Conservation (phyloP, 2,329 filamentous ascomycete genomes). For the Fusarium heterosporum region DNA sequence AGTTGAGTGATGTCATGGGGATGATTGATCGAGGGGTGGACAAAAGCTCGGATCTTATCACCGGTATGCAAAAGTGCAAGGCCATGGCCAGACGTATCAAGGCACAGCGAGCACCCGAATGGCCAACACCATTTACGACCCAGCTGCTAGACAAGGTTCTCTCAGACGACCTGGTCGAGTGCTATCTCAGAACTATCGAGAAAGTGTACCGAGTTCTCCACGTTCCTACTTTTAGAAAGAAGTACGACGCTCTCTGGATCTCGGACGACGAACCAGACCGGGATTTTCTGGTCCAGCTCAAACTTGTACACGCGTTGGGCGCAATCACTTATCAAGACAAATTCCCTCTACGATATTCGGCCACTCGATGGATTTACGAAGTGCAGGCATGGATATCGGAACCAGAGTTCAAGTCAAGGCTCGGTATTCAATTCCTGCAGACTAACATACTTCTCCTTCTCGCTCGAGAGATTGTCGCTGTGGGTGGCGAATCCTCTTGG, state of each 20-base stretch:
- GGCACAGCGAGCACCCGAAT: conserved; percentile 58
- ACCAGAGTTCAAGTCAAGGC: conserved; percentile 64
- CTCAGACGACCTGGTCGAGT: conserved; percentile 60
- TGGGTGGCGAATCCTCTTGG: conserved; percentile 62
- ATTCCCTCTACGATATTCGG: conserved; percentile 62
- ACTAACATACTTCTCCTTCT: conserved; percentile 58
- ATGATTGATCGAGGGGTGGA: conserved; percentile 56
- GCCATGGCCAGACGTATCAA: conserved; percentile 65
- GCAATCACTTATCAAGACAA: conserved; percentile 61
- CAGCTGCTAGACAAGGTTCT: conserved; percentile 56
- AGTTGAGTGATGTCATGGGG: conserved; percentile 60
- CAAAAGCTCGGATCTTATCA: conserved; percentile 52
- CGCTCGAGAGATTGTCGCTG: conserved; percentile 52
- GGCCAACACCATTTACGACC: conserved; percentile 57
- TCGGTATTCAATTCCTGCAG: conserved; percentile 65
- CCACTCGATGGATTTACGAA: conserved; percentile 68
- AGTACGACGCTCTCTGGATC: conserved; percentile 65
- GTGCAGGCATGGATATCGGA: conserved; percentile 66
- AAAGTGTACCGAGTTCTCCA: conserved; percentile 63
- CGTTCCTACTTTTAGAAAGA: conserved; percentile 60
- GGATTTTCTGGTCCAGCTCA: conserved; percentile 66
- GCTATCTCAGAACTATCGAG: conserved; percentile 63
- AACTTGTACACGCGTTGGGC: conserved; percentile 69
- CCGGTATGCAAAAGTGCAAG: conserved; percentile 63
- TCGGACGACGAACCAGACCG: conserved; percentile 48